These are phyloP conservation scores for Striga hermonthica DNA, from an alignment of 305 asterid genomes.

Conservation along the genomic window DNA sequence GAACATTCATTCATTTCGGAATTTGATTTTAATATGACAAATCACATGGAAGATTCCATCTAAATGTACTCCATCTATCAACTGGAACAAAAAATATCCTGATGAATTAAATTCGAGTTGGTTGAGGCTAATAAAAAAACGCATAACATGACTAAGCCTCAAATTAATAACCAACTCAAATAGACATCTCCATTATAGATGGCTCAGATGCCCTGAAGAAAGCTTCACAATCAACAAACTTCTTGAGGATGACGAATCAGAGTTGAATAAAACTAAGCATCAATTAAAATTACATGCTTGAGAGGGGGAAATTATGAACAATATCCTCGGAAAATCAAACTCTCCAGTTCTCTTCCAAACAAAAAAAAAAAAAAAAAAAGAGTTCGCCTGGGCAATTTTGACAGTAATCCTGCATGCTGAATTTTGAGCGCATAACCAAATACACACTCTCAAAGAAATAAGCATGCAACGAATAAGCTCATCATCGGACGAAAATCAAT, in stretches of 20 bases:
- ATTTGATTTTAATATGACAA: not conserved
- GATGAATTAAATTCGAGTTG: not conserved
- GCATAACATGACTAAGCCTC: not conserved
- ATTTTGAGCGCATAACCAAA: slow-evolving; percentile 11
- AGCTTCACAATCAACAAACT: slow-evolving; percentile 11
- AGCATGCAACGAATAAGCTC: slow-evolving; percentile 20
- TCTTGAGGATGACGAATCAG: not conserved
- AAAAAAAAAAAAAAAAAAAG: not conserved
- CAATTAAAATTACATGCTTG: slow-evolving; percentile 10
- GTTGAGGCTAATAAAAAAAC: not conserved
- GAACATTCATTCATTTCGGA: not conserved
- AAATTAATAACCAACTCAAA: slow-evolving; percentile 1
- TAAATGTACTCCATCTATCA: not conserved
- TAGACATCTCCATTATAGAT: slow-evolving; percentile 2
- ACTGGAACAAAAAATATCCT: not conserved
- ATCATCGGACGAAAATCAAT: not conserved
- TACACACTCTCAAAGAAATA: not conserved
- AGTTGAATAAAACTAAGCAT: not conserved
- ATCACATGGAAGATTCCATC: not conserved
- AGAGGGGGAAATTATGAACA: not conserved
- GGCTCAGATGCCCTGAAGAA: not conserved
- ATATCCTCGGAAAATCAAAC: slow-evolving; percentile 14
- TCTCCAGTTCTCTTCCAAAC: not conserved
- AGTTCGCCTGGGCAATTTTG: not conserved
- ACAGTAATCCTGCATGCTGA: slow-evolving; percentile 3